Evolutionary conservation across 169 alveolate genomes (phyloP).

Genomic region (Plasmodium gallinaceum): DNA sequence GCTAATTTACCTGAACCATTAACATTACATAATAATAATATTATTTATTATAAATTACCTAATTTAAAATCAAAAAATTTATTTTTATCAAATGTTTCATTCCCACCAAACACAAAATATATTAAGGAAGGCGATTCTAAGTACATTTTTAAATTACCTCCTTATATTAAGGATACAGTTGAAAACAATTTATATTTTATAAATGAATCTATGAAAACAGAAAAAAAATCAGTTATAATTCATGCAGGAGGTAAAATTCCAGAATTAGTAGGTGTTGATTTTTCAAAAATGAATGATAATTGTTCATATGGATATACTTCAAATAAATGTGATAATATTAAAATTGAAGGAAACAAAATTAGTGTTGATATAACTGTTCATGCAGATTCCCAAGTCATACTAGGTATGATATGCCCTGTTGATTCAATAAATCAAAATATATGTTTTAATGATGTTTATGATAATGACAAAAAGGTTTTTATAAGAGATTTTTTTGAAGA

Average conservation of each 20-base stretch:
- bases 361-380: neutral
- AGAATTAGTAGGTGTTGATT: constrained; percentile 18
- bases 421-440: constrained; percentile 31
- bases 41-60: constrained; percentile 42
- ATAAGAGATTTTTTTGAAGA: constrained; percentile 50
- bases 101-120: constrained; percentile 38
- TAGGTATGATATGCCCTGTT: constrained; percentile 50
- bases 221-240: constrained; percentile 10
- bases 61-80: neutral
- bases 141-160: constrained; percentile 29
- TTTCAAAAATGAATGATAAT: neutral
- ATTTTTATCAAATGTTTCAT: neutral
- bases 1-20: neutral
- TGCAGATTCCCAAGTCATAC: neutral
- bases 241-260: constrained; percentile 10
- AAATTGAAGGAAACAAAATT: constrained; percentile 24
- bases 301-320: constrained; percentile 10
- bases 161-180: constrained; percentile 1
- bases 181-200: constrained; percentile 6
- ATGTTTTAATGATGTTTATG: constrained; percentile 46
- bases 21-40: constrained; percentile 19
- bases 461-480: constrained; percentile 29
- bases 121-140: constrained; percentile 3
- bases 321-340: constrained; percentile 15
- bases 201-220: constrained; percentile 1